phyloP scores from a whole-genome alignment of 208 protist species.

The Wallacemonas sp. region DNA sequence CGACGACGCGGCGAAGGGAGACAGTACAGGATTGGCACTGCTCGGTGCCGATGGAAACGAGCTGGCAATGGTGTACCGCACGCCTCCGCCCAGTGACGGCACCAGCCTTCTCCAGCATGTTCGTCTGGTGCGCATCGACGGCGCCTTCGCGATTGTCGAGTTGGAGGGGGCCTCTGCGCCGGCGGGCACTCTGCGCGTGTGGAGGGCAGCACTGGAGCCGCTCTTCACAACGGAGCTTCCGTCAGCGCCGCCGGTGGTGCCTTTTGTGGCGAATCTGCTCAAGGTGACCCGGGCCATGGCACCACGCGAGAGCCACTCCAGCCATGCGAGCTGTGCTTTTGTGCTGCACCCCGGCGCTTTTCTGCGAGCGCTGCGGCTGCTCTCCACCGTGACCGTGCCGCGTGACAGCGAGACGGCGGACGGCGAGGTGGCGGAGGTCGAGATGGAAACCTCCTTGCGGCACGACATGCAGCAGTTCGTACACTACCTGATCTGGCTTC shows the following conservation, averaged over 20 bases:
- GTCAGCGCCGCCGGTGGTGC: slow-evolving; percentile 16
- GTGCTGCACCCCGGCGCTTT: slow-evolving; percentile 25
- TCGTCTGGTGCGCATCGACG: slow-evolving; percentile 54
- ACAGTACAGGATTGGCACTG: slow-evolving; percentile 41
- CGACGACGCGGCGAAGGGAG: neutral
- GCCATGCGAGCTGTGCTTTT: neutral
- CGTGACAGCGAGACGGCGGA: neutral
- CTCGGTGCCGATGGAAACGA: slow-evolving; percentile 85
- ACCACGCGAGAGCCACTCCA: neutral
- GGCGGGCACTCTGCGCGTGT: slow-evolving; percentile 24
- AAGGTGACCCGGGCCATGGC: neutral
- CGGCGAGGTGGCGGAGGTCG: neutral
- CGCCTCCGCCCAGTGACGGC: slow-evolving; percentile 36
- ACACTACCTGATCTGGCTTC: slow-evolving; percentile 29
- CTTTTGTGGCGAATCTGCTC: slow-evolving; percentile 13
- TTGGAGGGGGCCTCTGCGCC: slow-evolving; percentile 30
- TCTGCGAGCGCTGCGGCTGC: slow-evolving; percentile 43
- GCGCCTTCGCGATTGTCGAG: slow-evolving; percentile 41
- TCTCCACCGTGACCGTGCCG: slow-evolving; percentile 18
- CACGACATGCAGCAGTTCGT: slow-evolving; percentile 7
- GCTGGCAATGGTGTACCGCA: slow-evolving; percentile 51
- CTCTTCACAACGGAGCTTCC: slow-evolving; percentile 36
- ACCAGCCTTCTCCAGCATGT: slow-evolving; percentile 26
- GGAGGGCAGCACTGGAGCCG: slow-evolving; percentile 53
- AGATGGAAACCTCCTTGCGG: neutral